A percentile compares a stretch with the other conserved stretches of the same genome.
phyloP scores from a whole-genome alignment of 2,329 filamentous ascomycete species.

The Ascochyta clinopodiicola region DNA sequence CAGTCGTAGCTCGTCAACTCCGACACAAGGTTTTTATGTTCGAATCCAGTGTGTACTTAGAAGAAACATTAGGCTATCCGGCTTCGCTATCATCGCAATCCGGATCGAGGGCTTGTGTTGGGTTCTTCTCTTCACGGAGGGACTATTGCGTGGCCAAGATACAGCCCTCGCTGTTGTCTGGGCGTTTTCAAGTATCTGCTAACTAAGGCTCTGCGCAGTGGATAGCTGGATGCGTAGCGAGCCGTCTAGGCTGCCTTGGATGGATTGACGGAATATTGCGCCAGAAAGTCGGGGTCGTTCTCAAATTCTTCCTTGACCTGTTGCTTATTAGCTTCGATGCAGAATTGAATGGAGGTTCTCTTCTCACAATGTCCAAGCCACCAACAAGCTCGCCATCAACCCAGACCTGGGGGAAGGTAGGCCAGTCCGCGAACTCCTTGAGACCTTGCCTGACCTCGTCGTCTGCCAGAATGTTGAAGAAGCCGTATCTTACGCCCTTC shows the following conservation, averaged over 20 bases:
- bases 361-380: conserved; percentile 90
- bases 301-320: conserved; percentile 94
- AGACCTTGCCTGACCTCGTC: conserved; percentile 95
- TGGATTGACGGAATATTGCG: conserved; percentile 65
- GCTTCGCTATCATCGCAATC: neutral
- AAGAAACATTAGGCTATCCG: neutral
- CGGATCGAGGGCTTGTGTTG: neutral
- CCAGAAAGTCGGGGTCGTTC: conserved; percentile 82
- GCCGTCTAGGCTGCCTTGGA: conserved; percentile 5
- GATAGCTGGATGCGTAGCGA: conserved; percentile 16
- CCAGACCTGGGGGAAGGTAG: conserved; percentile 95
- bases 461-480: conserved; percentile 98
- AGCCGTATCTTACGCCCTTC: conserved; percentile 92
- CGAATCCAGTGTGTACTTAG: neutral
- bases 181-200: neutral
- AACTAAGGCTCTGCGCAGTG: neutral
- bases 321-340: conserved; percentile 29
- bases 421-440: conserved; percentile 98
- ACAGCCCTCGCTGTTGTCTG: neutral
- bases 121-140: neutral
- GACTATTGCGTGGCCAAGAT: neutral
- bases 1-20: neutral
- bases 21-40: neutral
- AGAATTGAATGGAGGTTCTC: conserved; percentile 51
- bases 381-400: conserved; percentile 89